phyloP scores from a whole-genome alignment of 2,329 filamentous ascomycete species.

The Trichophyton simii region DNA sequence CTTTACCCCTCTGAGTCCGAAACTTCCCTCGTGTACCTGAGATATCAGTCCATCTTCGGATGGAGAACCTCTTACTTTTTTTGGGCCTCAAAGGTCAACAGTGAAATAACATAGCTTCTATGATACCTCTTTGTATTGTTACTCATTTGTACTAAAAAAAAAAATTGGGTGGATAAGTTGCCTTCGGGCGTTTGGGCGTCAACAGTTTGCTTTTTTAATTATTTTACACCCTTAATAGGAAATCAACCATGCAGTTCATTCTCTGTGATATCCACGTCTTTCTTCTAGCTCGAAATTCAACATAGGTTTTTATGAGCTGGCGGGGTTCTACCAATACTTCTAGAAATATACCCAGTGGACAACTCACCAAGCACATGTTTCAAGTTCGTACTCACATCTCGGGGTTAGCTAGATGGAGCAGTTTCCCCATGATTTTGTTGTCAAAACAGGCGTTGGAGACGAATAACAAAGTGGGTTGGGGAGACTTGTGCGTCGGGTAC shows the following conservation, averaged over 20 bases:
- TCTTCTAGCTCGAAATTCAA: background rate
- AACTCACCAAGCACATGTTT: background rate
- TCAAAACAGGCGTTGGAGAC: background rate
- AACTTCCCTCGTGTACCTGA: background rate
- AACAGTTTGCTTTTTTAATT: background rate
- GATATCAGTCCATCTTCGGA: background rate
- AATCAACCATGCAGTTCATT: background rate
- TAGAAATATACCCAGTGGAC: background rate
- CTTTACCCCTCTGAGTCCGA: background rate
- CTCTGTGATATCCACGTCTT: background rate
- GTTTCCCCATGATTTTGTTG: background rate
- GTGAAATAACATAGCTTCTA: background rate
- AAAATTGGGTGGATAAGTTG: background rate
- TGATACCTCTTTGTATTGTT: conserved; percentile 2
- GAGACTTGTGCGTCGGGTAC: background rate
- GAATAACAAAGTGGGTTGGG: background rate
- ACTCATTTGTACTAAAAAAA: background rate
- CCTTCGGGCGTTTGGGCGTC: conserved; percentile 1
- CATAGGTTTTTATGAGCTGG: background rate
- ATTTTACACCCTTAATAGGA: background rate
- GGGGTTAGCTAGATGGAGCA: background rate
- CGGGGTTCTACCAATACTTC: background rate
- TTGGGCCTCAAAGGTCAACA: background rate
- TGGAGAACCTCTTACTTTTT: background rate
- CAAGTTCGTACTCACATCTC: background rate